Evolutionary conservation across 495 filamentous ascomycete species (phyloP).

Genomic region (Xanthoparmelia taractica): DNA sequence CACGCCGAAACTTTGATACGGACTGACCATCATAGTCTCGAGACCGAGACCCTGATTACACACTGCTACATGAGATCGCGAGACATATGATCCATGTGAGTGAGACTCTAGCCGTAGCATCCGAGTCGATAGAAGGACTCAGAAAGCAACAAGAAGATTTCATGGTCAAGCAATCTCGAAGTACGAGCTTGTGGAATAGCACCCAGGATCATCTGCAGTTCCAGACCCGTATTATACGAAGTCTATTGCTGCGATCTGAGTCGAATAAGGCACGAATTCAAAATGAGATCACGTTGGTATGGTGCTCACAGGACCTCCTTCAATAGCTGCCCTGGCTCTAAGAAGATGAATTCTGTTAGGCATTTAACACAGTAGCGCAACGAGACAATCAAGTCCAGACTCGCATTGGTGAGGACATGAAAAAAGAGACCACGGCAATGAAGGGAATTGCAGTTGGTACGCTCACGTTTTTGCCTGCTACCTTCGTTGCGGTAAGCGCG

Average conservation of each 20-base stretch:
- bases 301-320: no score
- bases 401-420: conserved; percentile 25
- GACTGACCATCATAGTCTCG: no score
- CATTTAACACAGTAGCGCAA: conserved; percentile 4
- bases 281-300: conserved; percentile 2
- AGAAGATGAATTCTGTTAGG: no score
- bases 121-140: conserved; percentile 26
- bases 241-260: neutral
- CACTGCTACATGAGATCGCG: conserved; percentile 32
- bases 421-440: conserved; percentile 29
- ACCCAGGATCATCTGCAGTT: neutral
- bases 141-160: conserved; percentile 20
- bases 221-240: neutral
- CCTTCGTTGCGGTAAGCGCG: conserved; percentile 28
- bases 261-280: neutral
- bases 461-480: conserved; percentile 32
- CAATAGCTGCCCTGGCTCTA: neutral
- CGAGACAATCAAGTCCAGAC: conserved; percentile 15
- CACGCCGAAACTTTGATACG: no score
- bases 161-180: no score
- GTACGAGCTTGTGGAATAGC: no score
- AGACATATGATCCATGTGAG: conserved; percentile 34
- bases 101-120: conserved; percentile 30
- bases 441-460: conserved; percentile 31
- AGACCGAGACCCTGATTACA: no score